Base-by-base conservation (phyloP, 179 eudicot genomes). In the Monotropa hypopitys region DNA sequence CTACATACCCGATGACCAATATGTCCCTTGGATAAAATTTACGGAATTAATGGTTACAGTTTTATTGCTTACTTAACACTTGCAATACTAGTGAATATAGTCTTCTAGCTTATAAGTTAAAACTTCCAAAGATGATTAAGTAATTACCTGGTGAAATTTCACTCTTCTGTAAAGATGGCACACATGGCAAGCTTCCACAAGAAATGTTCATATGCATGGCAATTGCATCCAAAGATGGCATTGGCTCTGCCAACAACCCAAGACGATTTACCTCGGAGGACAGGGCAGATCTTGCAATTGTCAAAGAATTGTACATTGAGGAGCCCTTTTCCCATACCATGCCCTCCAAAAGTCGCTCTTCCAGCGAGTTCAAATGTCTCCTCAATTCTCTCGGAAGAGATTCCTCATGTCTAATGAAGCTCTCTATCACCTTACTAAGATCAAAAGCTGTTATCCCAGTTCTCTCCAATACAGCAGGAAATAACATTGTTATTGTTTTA, bases 321-420 rank as follows among this genome's bases (percentile, higher is more conserved):
- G 99, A 96, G 67, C 99, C 99, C 82, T 90, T 96, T 81, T 91
- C 99, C 99, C 99, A 96, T 9, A 93, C 98, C 97, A 91, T 88
- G 88, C 97, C 90, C 88, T 96, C 99, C 83, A 96, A 80, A 54
- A 96, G 91, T 76, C 94, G 82, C 78, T 96, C 99, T 86, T 96
- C 99, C 76, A 96, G 78, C 26, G 99, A 91, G 83, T 96, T 96
- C 57, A 96, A 83, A 85, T 93, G 97, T 78, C 98, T 85, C 57
- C 92, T 87, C 75, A 96, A 82, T 84, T 96, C 99, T 84, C 99
- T 84, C 16, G 99, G 99, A 76, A 96, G 92, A 67, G 90, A 83
- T 40, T 93, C 99, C 83, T 96, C 99, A 40, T 96, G 99, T 59
- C 99, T 88, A 72, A 96, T 86, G 61, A 96, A 96, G 84, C 97